Evolutionary conservation across 257 asterid genomes (phyloP).

Genomic region (Primulina huaijiensis): DNA sequence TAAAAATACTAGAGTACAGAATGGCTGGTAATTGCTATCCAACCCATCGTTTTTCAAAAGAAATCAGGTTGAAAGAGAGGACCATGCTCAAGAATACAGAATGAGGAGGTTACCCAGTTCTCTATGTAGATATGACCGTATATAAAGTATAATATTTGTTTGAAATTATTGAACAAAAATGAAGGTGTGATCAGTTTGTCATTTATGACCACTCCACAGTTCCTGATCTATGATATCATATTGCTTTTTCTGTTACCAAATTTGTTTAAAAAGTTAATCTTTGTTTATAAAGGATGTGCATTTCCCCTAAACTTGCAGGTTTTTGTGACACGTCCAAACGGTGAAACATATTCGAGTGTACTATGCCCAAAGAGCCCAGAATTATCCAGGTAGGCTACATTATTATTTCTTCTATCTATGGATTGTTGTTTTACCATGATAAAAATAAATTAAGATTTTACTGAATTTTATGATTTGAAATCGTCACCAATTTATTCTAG

Average conservation of each 20-base stretch:
- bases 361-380: conserved; percentile 67
- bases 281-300: conserved; percentile 16
- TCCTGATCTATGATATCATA: background rate
- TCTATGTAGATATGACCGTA: background rate
- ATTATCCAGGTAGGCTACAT: conserved; percentile 45
- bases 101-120: background rate
- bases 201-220: background rate
- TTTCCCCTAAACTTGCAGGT: conserved; percentile 47
- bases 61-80: too few species aligned
- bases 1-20: background rate
- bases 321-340: conserved; percentile 77
- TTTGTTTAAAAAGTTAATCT: background rate
- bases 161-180: background rate
- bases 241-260: background rate
- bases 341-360: conserved; percentile 68
- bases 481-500: too few species aligned
- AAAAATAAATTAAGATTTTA: too few species aligned
- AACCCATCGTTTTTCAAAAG: background rate
- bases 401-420: background rate
- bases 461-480: too few species aligned
- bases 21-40: background rate
- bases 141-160: background rate
- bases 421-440: background rate
- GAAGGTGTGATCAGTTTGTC: background rate
- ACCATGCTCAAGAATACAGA: background rate